Conservation (phyloP, 495 filamentous ascomycete genomes). For the Penicillium steckii region DNA sequence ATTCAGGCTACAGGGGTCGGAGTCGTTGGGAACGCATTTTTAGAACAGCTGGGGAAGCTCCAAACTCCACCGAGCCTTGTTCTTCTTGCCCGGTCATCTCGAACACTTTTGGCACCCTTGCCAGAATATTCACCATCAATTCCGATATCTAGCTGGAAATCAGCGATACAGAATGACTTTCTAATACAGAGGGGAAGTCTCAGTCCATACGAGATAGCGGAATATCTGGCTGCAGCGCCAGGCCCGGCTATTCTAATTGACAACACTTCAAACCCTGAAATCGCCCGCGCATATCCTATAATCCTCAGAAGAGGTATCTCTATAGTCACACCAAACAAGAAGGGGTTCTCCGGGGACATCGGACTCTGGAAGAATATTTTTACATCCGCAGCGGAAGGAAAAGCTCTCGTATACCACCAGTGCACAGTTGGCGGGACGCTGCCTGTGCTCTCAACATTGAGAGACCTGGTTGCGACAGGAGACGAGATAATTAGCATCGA, state of each 20-base stretch:
- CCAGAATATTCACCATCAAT: constrained; percentile 47
- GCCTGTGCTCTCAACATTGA: constrained; percentile 84
- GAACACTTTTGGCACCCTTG: constrained; percentile 60
- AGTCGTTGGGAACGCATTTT: neutral
- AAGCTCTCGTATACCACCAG: constrained; percentile 85
- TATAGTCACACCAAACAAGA: constrained; percentile 95
- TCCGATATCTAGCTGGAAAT: constrained; percentile 47
- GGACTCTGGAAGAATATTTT: constrained; percentile 81
- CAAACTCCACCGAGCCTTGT: neutral
- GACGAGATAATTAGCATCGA: constrained; percentile 84
- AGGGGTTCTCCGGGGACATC: constrained; percentile 77
- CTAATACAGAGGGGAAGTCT: constrained; percentile 45
- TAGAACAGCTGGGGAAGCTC: neutral
- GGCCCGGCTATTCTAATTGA: constrained; percentile 77
- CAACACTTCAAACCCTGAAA: constrained; percentile 80
- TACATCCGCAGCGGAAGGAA: constrained; percentile 52
- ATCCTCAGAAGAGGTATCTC: constrained; percentile 75
- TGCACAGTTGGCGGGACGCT: constrained; percentile 86
- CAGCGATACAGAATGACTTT: constrained; percentile 52
- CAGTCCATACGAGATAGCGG: constrained; percentile 59
- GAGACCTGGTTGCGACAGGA: constrained; percentile 82
- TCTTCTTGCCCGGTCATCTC: constrained; percentile 74
- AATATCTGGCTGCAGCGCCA: constrained; percentile 66
- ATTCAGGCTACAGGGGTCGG: neutral
- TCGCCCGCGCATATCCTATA: constrained; percentile 75